Evolutionary conservation across 768 basidiomycete genomes (phyloP), one percentile per base, ranked within the genome.

Genomic region (Russula dissimulans): DNA sequence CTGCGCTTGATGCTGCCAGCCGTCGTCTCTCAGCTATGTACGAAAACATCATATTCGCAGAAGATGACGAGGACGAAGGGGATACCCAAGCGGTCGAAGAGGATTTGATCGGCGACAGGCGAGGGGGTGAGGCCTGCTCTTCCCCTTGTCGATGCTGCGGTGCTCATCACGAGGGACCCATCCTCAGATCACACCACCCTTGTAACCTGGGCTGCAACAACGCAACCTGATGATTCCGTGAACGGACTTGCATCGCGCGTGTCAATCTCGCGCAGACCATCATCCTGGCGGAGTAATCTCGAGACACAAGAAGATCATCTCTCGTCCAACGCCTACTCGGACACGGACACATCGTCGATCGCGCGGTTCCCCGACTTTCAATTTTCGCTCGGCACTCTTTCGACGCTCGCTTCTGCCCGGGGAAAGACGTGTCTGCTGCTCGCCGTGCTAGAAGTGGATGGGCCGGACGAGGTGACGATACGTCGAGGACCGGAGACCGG

Each of bases 361-460:
- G 81, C 78, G 9, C 79, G 77, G 10, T 91, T 91, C 66, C 89
- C 89, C 3, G 72, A 76, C 8, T 91, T 89, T 67, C 83, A 86
- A 62, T 89, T 92, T 72, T 84, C 76, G 65, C 72, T 89, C 17
- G 81, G 89, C 68, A 67, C 74, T 0, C 69, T 91, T 18, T 78
- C 81, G 0, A 72, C 82, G 3, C 73, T 91, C 2, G 17, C 51
- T 62, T 0, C 61, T 62, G 69, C 15, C 59, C 67, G 56, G 70
- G 71, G 36, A 85, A 84, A 66, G 76, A 41, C 84, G 22, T 79
- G 76, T 44, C 59, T 86, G 8, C 76, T 92, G 6, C 76, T 86
- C 5, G 88, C 85, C 5, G 79, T 80, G 8, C 73, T 91, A 59
- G 90, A 91, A 69, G 79, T 88, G 14, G 88, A 91, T 53, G 89